A percentile compares a stretch with the other conserved stretches of the same genome.
These are phyloP conservation scores for Populus hybrid DNA, from an alignment of 441 rosid species.

Conservation along the genomic window DNA sequence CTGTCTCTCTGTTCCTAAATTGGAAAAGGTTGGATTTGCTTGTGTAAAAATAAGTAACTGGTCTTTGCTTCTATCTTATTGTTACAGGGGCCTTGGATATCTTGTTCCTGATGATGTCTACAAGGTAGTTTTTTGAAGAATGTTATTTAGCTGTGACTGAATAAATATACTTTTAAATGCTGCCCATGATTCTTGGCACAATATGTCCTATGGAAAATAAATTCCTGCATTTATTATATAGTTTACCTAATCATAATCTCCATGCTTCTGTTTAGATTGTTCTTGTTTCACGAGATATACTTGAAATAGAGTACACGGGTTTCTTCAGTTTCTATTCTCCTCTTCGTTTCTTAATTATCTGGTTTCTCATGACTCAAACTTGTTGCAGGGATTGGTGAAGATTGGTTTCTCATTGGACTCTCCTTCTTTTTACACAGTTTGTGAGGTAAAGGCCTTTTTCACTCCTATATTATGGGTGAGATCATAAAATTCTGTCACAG, in stretches of 20 bases:
- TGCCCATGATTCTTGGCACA: neutral
- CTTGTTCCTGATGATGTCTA: slow-evolving; percentile 51
- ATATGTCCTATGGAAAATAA: neutral
- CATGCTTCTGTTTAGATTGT: neutral
- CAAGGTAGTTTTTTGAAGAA: slow-evolving; percentile 34
- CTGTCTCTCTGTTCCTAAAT: neutral
- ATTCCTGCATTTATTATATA: neutral
- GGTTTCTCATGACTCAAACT: slow-evolving; percentile 10
- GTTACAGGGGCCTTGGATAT: slow-evolving; percentile 51
- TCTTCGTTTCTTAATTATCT: neutral
- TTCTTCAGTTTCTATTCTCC: neutral
- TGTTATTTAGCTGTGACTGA: neutral
- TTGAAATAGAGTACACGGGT: neutral
- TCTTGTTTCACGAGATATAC: neutral
- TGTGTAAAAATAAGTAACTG: neutral
- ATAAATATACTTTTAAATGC: slow-evolving; percentile 13
- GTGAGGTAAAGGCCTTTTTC: slow-evolving; percentile 46
- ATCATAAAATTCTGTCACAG: neutral
- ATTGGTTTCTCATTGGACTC: slow-evolving; percentile 59
- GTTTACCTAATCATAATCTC: neutral
- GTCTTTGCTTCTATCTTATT: neutral
- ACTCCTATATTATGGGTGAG: neutral
- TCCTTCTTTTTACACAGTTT: slow-evolving; percentile 60
- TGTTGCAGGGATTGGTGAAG: slow-evolving; percentile 55
- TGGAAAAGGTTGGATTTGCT: neutral